Percentiles rank a stretch among this genome's conserved stretches.
phyloP scores from a whole-genome alignment of 2,329 filamentous ascomycete genomes.

The Tolypocladium ovalisporum region DNA sequence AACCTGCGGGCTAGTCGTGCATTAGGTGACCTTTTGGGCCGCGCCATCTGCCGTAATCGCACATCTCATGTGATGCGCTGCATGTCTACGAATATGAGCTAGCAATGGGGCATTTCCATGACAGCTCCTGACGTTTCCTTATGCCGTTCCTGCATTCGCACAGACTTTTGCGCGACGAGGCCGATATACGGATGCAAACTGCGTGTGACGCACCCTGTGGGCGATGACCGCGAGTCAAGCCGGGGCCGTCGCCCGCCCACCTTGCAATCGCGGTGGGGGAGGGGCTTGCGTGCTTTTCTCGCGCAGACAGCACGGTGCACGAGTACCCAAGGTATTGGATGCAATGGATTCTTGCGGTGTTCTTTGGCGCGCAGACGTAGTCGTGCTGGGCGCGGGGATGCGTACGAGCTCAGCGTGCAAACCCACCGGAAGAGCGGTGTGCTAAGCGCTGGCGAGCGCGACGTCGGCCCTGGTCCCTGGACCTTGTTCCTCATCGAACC shows the following conservation, averaged over 20 bases:
- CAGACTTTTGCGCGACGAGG: background rate
- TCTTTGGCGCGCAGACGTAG: background rate
- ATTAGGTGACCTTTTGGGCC: background rate
- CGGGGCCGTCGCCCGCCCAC: background rate
- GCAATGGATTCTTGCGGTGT: background rate
- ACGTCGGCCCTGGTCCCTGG: background rate
- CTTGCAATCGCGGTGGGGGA: background rate
- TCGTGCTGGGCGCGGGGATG: background rate
- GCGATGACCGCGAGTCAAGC: background rate
- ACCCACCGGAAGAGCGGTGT: background rate
- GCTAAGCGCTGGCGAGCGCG: background rate
- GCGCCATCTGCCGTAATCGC: background rate
- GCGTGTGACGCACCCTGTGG: background rate
- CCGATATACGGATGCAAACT: background rate
- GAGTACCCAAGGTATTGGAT: too few species aligned
- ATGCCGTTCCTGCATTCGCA: background rate
- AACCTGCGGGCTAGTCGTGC: background rate
- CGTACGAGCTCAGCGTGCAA: background rate
- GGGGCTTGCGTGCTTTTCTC: background rate
- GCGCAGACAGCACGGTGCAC: background rate
- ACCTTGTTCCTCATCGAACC: too few species aligned
- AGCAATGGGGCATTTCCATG: too few species aligned
- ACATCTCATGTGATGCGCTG: background rate
- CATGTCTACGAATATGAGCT: background rate
- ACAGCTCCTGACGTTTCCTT: background rate